Percentiles rank a stretch among this genome's conserved stretches.
phyloP scores from a whole-genome alignment of 148 eudicot genomes.

The Dianthus caryophyllus region DNA sequence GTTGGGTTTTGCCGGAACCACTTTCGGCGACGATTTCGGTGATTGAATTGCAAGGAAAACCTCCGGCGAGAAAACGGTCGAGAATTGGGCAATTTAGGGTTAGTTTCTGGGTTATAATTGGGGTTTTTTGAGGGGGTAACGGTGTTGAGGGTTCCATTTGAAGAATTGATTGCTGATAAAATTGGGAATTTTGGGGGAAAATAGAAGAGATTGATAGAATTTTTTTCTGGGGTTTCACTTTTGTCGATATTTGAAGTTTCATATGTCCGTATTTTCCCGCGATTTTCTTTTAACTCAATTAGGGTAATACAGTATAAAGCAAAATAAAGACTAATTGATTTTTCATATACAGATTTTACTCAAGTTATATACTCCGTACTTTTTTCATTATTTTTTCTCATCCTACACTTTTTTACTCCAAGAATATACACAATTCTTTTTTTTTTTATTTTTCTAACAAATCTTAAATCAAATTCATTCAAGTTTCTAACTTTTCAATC shows the following conservation, averaged over 20 bases:
- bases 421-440: too few relatives aligned
- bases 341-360: too few relatives aligned
- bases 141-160: conserved; percentile 59
- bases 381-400: too few relatives aligned
- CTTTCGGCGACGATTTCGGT: conserved; percentile 84
- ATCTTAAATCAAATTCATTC: too few relatives aligned
- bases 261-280: conserved; percentile 1
- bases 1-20: conserved; percentile 81
- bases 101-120: conserved; percentile 39
- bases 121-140: conserved; percentile 26
- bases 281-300: background rate
- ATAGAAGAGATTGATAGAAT: too few relatives aligned
- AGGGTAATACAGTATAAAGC: too few relatives aligned
- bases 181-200: background rate
- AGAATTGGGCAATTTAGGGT: conserved; percentile 57
- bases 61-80: conserved; percentile 63
- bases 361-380: too few relatives aligned
- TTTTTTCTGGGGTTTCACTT: background rate
- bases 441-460: too few relatives aligned
- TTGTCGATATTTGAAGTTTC: background rate
- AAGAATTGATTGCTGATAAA: background rate
- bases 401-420: too few relatives aligned
- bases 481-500: too few relatives aligned
- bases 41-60: conserved; percentile 63
- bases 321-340: too few relatives aligned